phyloP scores from a whole-genome alignment of 192 early-diverging fungal genomes.

The Chytriomyces sp. region DNA sequence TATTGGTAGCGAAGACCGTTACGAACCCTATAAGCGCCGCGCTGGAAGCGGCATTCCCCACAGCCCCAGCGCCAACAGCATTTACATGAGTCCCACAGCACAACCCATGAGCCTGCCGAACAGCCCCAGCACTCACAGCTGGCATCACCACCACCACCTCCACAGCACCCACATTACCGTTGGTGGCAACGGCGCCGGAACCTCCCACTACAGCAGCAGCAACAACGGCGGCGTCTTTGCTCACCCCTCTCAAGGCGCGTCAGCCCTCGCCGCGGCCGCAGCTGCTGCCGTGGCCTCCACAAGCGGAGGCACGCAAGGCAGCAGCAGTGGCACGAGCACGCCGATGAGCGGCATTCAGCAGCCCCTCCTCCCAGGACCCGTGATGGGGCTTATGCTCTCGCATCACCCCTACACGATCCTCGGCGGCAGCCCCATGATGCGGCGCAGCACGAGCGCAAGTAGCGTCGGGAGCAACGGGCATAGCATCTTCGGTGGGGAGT shows the following conservation, averaged over 20 bases:
- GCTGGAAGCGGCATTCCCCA: neutral
- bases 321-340: too few relatives aligned
- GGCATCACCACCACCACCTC: neutral
- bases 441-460: neutral
- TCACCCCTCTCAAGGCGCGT: neutral
- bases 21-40: constrained; percentile 44
- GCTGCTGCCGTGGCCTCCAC: too few relatives aligned
- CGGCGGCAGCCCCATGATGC: constrained; percentile 12
- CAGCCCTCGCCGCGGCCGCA: too few relatives aligned
- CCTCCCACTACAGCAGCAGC: neutral
- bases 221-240: neutral
- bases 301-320: neutral
- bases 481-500: too few relatives aligned
- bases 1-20: constrained; percentile 35
- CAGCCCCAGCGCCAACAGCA: neutral
- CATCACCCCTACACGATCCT: neutral
- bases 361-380: constrained; percentile 21
- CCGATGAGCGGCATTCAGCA: too few relatives aligned
- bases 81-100: neutral
- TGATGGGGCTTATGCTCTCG: constrained; percentile 14
- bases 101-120: neutral
- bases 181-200: neutral
- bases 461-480: constrained; percentile 1
- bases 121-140: neutral
- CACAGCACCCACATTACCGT: too few relatives aligned